Percentiles rank a stretch among this genome's conserved stretches.
Conservation (phyloP, 176 grass and related monocot genomes). For the Phoenix roebelenii region DNA sequence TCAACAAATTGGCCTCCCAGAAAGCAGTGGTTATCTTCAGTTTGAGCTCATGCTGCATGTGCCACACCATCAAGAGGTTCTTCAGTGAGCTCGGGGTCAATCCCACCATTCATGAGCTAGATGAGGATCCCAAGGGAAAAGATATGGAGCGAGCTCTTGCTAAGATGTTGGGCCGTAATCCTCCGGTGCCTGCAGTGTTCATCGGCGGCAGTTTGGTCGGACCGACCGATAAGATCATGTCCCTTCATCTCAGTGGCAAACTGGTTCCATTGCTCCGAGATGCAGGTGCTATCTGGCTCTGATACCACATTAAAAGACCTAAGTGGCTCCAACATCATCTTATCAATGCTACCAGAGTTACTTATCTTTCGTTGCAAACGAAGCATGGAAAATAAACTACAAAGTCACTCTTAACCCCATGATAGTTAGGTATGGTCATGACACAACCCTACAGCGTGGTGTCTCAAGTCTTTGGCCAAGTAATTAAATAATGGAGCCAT, state of each 20-base stretch:
- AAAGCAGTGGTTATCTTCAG: neutral
- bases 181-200: neutral
- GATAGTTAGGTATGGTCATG: too few relatives aligned
- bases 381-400: too few relatives aligned
- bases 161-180: neutral
- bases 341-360: too few relatives aligned
- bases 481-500: too few relatives aligned
- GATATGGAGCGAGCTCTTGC: neutral
- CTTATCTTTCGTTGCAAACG: too few relatives aligned
- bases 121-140: neutral
- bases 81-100: neutral
- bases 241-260: neutral
- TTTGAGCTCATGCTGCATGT: conserved; percentile 1
- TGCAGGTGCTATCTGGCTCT: neutral
- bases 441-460: too few relatives aligned
- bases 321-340: too few relatives aligned
- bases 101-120: neutral
- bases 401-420: too few relatives aligned
- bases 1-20: neutral
- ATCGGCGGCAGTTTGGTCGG: neutral
- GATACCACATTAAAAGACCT: neutral
- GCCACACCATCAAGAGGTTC: neutral
- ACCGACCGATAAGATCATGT: neutral
- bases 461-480: too few relatives aligned
- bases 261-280: neutral